phyloP scores from a whole-genome alignment of 1,284 basidiomycete species.

The Papiliotrema flavescens region DNA sequence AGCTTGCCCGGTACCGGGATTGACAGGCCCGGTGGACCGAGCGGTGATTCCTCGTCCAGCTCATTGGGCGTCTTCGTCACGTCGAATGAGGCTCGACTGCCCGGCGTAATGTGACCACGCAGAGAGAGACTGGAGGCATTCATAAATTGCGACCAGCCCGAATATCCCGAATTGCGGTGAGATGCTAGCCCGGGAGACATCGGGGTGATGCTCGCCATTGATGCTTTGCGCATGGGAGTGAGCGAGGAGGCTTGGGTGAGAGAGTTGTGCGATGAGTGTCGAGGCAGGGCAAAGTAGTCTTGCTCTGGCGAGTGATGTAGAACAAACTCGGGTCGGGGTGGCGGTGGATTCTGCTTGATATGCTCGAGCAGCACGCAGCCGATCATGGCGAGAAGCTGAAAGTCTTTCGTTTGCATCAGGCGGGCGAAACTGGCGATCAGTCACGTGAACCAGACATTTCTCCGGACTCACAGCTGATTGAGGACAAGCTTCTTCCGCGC shows the following conservation, averaged over 20 bases:
- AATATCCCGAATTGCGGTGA: slow-evolving; percentile 36
- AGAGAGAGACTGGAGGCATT: slow-evolving; percentile 36
- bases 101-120: slow-evolving; percentile 32
- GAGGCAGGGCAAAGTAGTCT: slow-evolving; percentile 44
- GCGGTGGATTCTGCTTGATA: slow-evolving; percentile 14
- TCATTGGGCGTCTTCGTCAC: slow-evolving; percentile 21
- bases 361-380: slow-evolving; percentile 61
- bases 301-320: slow-evolving; percentile 35
- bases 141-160: slow-evolving; percentile 42
- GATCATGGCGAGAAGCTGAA: slow-evolving; percentile 78
- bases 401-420: slow-evolving; percentile 62
- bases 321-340: slow-evolving; percentile 19
- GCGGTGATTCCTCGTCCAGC: slow-evolving; percentile 14
- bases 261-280: slow-evolving; percentile 3
- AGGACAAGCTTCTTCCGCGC: slow-evolving; percentile 36
- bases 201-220: slow-evolving; percentile 6
- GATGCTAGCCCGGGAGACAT: slow-evolving; percentile 17
- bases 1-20: slow-evolving; percentile 14
- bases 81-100: slow-evolving; percentile 35
- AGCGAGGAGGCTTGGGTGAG: not conserved
- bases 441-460: slow-evolving; percentile 7
- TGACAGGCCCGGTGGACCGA: slow-evolving; percentile 7
- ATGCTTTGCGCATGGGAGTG: not conserved
- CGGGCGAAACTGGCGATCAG: slow-evolving; percentile 57
- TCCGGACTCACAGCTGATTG: slow-evolving; percentile 30